Evolutionary conservation across 805 yeast genomes (phyloP).

Genomic region (Ogataea paradorogensis): DNA sequence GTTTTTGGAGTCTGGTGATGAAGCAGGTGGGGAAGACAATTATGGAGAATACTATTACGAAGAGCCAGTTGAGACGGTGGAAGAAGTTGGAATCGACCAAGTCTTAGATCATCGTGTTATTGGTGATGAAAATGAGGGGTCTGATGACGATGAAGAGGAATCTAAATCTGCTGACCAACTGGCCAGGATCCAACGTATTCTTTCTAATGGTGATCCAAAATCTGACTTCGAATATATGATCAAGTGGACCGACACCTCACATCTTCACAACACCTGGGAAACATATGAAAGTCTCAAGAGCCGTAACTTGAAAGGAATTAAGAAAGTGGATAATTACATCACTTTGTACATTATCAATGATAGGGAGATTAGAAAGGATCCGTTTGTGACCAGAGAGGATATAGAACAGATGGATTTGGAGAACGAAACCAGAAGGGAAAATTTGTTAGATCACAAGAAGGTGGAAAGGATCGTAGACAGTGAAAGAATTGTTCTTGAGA

Average conservation of each 20-base stretch:
- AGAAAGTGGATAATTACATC: slow-evolving; percentile 87
- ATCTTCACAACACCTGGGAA: slow-evolving; percentile 96
- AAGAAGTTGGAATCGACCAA: slow-evolving; percentile 31
- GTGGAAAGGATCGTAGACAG: slow-evolving; percentile 90
- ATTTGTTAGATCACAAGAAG: slow-evolving; percentile 73
- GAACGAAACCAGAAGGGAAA: slow-evolving; percentile 79
- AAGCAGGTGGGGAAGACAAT: slow-evolving; percentile 26
- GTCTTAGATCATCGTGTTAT: slow-evolving; percentile 55
- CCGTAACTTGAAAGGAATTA: slow-evolving; percentile 60
- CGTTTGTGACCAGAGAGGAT: slow-evolving; percentile 84
- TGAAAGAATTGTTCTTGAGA: slow-evolving; percentile 62
- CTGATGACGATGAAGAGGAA: slow-evolving; percentile 24
- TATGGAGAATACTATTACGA: slow-evolving; percentile 27
- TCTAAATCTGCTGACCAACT: slow-evolving; percentile 19
- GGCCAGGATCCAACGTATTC: slow-evolving; percentile 7
- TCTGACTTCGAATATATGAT: slow-evolving; percentile 57
- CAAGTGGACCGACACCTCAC: slow-evolving; percentile 87
- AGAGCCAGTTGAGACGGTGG: slow-evolving; percentile 18
- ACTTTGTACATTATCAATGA: slow-evolving; percentile 72
- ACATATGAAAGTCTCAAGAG: slow-evolving; percentile 50
- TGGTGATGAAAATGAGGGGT: slow-evolving; percentile 36
- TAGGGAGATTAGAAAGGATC: slow-evolving; percentile 73
- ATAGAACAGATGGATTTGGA: slow-evolving; percentile 92
- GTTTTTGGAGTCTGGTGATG: slow-evolving; percentile 44
- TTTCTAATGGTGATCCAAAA: slow-evolving; percentile 45